Evolutionary conservation across 495 filamentous ascomycete genomes (phyloP).

Genomic region (Parachaetomium inaequale): DNA sequence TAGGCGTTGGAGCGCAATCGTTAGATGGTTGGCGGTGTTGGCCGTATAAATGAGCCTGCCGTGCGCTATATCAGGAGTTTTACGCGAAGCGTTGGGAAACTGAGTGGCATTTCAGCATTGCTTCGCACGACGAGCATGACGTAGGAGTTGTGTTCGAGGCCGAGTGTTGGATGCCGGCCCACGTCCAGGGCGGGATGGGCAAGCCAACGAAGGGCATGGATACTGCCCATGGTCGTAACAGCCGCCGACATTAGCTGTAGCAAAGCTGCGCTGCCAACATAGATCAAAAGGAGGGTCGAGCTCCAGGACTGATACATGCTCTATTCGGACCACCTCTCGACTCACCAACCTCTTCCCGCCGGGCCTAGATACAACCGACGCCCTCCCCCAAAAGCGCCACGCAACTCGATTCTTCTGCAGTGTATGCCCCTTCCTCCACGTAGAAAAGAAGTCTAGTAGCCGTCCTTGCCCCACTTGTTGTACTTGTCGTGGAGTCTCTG

Average conservation of each 20-base stretch:
- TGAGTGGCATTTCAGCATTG: background rate
- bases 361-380: slow-evolving; percentile 23
- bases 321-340: slow-evolving; percentile 15
- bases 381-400: background rate
- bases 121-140: background rate
- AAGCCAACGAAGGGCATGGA: background rate
- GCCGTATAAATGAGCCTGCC: slow-evolving; percentile 10
- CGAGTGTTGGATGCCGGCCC: background rate
- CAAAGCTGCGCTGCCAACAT: background rate
- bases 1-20: slow-evolving; percentile 23
- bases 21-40: slow-evolving; percentile 6
- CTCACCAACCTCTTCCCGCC: background rate
- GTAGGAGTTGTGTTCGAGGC: background rate
- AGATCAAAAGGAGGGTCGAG: background rate
- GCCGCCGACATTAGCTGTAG: background rate
- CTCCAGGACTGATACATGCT: slow-evolving; percentile 26
- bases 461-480: slow-evolving; percentile 99
- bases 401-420: background rate
- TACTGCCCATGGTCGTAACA: background rate
- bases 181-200: background rate
- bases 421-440: slow-evolving; percentile 1
- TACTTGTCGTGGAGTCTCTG: slow-evolving; percentile 88
- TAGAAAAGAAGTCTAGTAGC: slow-evolving; percentile 37
- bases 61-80: slow-evolving; percentile 9
- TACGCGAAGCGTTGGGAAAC: background rate